Base-by-base conservation (phyloP, 345 rosid species). In the Melaleuca quinquenervia region DNA sequence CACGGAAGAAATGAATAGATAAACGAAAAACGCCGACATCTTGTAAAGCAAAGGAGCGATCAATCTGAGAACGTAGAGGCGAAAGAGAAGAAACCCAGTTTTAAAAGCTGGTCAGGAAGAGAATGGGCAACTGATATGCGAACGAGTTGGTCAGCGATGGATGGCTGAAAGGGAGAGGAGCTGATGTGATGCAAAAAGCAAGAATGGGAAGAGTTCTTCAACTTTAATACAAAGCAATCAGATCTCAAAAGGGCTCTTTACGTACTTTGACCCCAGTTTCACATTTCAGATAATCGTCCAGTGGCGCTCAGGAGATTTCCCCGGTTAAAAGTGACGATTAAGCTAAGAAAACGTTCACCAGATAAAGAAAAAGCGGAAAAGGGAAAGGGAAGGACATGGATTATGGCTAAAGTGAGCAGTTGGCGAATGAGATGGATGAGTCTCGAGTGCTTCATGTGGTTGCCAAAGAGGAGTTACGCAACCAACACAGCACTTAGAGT, bases 171-270 rank as follows among this genome's bases (percentile, higher is more conserved):
- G 36, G 44, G 86, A 62, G 49, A 82, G 82, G 82, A 27, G 51
- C 54, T 78, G 88, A 48, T 56, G 83, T 82, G 86, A 55, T 75
- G 60, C 32, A 44, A 36, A 41, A 21, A 58, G 83, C 48, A 80
- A 74, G 82, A 62, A 51, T 64, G 50, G 84, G 86, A 56, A 49
- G 85, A 53, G 87, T 20, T 24, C 84, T 86, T 85, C 85, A 87
- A 89, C 93, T 91, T 92, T 2, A 88, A 89, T 87, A 83, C 89
- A 91, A 91, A 90, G 92, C 91, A 54, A 86, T 12, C n/a, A 16
- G 54, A 36, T 36, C 15, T 22, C 14, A 48, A 49, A 48, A 21
- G 13, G 80, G 26, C 41, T 83, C 49, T 5, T 29, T 70, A n/a
- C n/a, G n/a, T n/a, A 18, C 48, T 36, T 70, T 70, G 78, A 62